Base-by-base conservation (phyloP, 139 green algal species). In the Micractinium sp. region DNA sequence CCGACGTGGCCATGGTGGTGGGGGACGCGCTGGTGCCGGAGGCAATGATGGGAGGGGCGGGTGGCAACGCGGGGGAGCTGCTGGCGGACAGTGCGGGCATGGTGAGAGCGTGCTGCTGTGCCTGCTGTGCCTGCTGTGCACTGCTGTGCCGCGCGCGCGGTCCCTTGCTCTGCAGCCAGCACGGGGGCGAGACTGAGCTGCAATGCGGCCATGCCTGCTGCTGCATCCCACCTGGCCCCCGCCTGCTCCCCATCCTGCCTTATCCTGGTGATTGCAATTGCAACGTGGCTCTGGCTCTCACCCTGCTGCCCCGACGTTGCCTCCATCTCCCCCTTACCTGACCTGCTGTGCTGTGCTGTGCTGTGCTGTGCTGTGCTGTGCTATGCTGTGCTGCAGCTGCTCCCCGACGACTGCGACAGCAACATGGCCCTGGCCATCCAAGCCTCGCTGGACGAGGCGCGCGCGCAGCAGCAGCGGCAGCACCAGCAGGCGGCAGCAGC, bases 1-100 rank as follows among this genome's bases (percentile, higher is more conserved):
- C 90, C 13, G 90, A 92, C 25, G 60, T 91, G n/a, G 90, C 80
- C 39, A 92, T 92, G 90, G 80, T 92, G 33, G 41, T 77, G 27
- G 90, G 90, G 27, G 80, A 91, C 18, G 39, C 76, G 35, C 29
- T 83, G 61, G 47, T 56, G 47, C 47, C 47, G 9, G 47, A 56
- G 47, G 47, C 47, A 16, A 78, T 13, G 41, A 9, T 12, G 71
- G 69, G 31, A 7, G 71, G 3, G 31, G 77, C 4, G 14, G 35
- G 20, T 29, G 83, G 33, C 66, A 66, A 39, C 20, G 67, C 27
- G 2, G 38, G 36, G 13, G 66, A 80, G 33, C 56, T 80, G 20
- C 66, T 81, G 83, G 22, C 38, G 16, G 85, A 61, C 35, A 74
- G 75, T 2, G 61, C 63, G 9, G 66, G 83, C 73, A 89, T 89